A percentile compares a stretch with the other conserved stretches of the same genome.
These are phyloP conservation scores for Moesziomyces sp. DNA, from an alignment of 1,284 basidiomycete genomes.

Conservation along the genomic window DNA sequence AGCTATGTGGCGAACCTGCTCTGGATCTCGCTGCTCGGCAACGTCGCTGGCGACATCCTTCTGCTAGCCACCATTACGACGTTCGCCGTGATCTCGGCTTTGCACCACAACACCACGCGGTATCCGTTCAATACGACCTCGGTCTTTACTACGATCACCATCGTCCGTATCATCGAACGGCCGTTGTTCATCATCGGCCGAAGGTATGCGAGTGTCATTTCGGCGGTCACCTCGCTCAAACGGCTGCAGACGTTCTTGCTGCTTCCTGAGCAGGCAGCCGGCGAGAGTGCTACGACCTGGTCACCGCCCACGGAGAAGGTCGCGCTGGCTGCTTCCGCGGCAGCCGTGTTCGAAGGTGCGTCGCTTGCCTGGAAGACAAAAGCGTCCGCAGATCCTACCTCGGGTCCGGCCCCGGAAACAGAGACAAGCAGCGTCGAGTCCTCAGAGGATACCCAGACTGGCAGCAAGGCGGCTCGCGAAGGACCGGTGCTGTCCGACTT, in stretches of 20 bases:
- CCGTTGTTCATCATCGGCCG: slow-evolving; percentile 50
- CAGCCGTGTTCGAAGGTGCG: slow-evolving; percentile 7
- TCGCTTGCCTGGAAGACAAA: slow-evolving; percentile 12
- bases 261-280: slow-evolving; percentile 5
- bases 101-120: slow-evolving; percentile 7
- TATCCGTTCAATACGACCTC: slow-evolving; percentile 33
- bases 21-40: slow-evolving; percentile 7
- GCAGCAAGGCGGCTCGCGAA: not conserved
- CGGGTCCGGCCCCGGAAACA: too few relatives aligned
- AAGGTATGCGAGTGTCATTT: slow-evolving; percentile 33
- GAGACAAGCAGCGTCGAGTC: not conserved
- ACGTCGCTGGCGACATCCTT: slow-evolving; percentile 22
- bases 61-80: slow-evolving; percentile 28
- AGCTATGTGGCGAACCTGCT: slow-evolving; percentile 7
- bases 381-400: too few relatives aligned
- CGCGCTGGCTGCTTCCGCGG: not conserved
- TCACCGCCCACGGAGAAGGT: slow-evolving; percentile 1
- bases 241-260: slow-evolving; percentile 46
- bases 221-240: slow-evolving; percentile 37
- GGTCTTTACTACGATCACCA: slow-evolving; percentile 53
- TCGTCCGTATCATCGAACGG: slow-evolving; percentile 38
- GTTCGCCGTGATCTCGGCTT: slow-evolving; percentile 19
- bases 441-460: not conserved
- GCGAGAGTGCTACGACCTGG: slow-evolving; percentile 1
- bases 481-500: slow-evolving; percentile 6